Base-by-base conservation (phyloP, 2,329 filamentous ascomycete species). In the Nemania abortiva region DNA sequence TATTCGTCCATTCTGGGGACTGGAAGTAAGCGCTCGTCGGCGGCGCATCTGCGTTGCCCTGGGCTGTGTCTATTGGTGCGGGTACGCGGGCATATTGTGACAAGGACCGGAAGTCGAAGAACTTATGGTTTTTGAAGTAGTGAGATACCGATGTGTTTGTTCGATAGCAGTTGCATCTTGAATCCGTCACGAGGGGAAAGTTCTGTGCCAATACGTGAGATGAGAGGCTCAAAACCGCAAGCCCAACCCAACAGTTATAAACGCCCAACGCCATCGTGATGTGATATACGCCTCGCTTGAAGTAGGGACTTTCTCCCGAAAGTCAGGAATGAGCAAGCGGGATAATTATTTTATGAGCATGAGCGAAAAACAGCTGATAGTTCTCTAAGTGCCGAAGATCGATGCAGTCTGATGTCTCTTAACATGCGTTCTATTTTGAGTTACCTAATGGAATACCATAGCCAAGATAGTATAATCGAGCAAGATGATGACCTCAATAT, bases 21-120 rank as follows among this genome's bases (percentile, higher is more conserved):
- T 65, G 57, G 71, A 81, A 81, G 71, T 75, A 81, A 45, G 70
- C 55, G 62, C 70, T 78, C 6, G 78, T 75, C 2, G 73, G 73
- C 7, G 71, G 68, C 6, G 79, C 78, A 42, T 72, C 59, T 34
- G 73, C 74, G 65, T 73, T 77, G 31, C 47, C 72, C 27, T 78
- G 72, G 4, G 76, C 75, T 37, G 73, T 73, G 20, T 73, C 65
- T 57, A 80, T 73, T 5, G 77, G 74, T 2, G 67, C 62, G 0
- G 79, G 74, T 6, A 77, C 75, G 7, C 73, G 74, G 1, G 81
- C 82, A 66, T 84, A 81, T 42, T 82, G 73, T 1, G 77, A 64
- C n/a, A 85, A 78, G 50, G 76, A 77, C 53, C 84, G 78, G 72
- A 86, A 87, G 74, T 87, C 85, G 70, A 83, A 85, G 78, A 87